These are phyloP conservation scores for Perilla frutescens DNA, from an alignment of 257 asterid genomes.

Conservation along the genomic window DNA sequence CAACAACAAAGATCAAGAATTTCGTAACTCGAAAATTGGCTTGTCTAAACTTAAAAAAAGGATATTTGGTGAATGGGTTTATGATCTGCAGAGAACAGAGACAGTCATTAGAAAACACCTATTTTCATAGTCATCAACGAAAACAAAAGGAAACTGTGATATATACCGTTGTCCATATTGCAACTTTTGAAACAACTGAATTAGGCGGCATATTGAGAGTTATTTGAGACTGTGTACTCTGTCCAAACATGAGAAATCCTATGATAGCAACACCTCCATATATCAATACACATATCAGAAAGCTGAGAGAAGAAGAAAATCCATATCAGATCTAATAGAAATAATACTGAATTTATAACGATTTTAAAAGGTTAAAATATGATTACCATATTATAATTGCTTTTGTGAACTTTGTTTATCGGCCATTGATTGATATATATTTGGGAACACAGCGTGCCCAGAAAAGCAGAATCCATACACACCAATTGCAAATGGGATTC, in stretches of 20 bases:
- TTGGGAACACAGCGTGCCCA: slow-evolving; percentile 88
- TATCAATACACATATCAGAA: slow-evolving; percentile 57
- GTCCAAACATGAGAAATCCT: slow-evolving; percentile 86
- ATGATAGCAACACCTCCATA: slow-evolving; percentile 75
- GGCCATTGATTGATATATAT: slow-evolving; percentile 93
- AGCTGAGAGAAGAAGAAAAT: slow-evolving; percentile 52
- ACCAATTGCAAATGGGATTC: slow-evolving; percentile 83
- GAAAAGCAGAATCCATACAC: slow-evolving; percentile 82
- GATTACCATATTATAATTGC: slow-evolving; percentile 67
- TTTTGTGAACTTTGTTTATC: slow-evolving; percentile 76
- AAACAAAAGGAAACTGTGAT: slow-evolving; percentile 4
- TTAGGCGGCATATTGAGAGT: slow-evolving; percentile 72
- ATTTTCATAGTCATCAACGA: background rate
- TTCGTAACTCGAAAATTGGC: background rate
- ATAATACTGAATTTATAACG: background rate
- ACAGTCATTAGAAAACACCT: background rate
- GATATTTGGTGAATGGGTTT: slow-evolving; percentile 85
- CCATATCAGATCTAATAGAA: background rate
- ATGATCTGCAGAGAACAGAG: slow-evolving; percentile 59
- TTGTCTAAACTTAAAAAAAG: slow-evolving; percentile 33
- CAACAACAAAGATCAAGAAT: background rate
- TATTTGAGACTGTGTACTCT: slow-evolving; percentile 70
- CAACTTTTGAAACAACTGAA: slow-evolving; percentile 63
- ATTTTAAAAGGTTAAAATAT: background rate
- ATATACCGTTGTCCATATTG: slow-evolving; percentile 81